Percentiles rank a stretch among this genome's conserved stretches.
phyloP scores from a whole-genome alignment of 2,329 filamentous ascomycete genomes.

The Endothia cerciana region DNA sequence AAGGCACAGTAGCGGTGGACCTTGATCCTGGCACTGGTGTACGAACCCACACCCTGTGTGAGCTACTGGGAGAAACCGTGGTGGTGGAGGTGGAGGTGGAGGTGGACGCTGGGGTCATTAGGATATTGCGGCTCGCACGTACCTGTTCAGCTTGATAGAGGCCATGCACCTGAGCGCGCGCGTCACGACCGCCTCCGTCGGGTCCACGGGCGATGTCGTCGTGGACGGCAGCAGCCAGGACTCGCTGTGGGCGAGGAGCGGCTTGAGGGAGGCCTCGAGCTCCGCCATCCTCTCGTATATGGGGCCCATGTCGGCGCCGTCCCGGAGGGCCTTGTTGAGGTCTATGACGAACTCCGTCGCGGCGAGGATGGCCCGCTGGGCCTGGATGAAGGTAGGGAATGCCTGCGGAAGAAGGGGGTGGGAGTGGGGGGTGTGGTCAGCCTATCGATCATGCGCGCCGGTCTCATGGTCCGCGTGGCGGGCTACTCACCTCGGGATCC shows the following conservation, averaged over 20 bases:
- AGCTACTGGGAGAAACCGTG: neutral
- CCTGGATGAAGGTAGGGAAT: conserved; percentile 48
- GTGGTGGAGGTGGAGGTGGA: too few relatives aligned
- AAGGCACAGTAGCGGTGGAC: conserved; percentile 57
- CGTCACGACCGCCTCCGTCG: conserved; percentile 45
- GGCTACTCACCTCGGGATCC: conserved; percentile 44
- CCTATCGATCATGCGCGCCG: neutral
- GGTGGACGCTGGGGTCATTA: too few relatives aligned
- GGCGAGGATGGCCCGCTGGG: conserved; percentile 51
- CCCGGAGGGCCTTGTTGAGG: conserved; percentile 47
- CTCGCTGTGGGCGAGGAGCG: conserved; percentile 43
- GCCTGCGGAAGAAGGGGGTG: conserved; percentile 37
- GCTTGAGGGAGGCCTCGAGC: conserved; percentile 44
- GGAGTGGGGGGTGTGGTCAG: neutral
- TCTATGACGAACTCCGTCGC: conserved; percentile 54
- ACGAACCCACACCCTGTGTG: too few relatives aligned
- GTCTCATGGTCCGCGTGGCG: neutral
- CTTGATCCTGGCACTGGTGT: conserved; percentile 52
- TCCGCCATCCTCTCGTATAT: conserved; percentile 48
- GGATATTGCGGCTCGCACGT: conserved; percentile 24
- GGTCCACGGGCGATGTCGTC: conserved; percentile 42
- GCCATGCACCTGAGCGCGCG: conserved; percentile 51
- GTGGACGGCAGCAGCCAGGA: conserved; percentile 40
- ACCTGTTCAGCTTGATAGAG: conserved; percentile 55
- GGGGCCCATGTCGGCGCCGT: conserved; percentile 42